Evolutionary conservation across 345 rosid genomes (phyloP).

Genomic region (Linum tenue): DNA sequence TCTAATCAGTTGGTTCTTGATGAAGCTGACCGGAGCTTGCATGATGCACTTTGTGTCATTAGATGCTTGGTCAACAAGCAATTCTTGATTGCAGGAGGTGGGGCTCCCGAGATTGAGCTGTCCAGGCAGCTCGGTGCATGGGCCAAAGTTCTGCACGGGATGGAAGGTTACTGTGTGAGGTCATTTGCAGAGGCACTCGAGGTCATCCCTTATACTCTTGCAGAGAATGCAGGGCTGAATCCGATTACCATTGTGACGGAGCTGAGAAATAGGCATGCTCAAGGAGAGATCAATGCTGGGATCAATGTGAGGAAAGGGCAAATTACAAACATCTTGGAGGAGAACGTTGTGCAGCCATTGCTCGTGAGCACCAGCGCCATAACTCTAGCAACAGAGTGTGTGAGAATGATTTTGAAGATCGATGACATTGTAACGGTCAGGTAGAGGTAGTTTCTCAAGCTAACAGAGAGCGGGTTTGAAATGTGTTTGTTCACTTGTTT

Average conservation of each 20-base stretch:
- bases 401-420: conserved; percentile 95
- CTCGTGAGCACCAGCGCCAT: conserved; percentile 95
- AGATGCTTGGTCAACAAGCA: conserved; percentile 86
- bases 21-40: conserved; percentile 97
- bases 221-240: conserved; percentile 96
- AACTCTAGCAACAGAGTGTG: conserved; percentile 84
- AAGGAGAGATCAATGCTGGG: conserved; percentile 88
- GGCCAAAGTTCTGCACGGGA: conserved; percentile 94
- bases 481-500: too few relatives aligned
- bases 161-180: conserved; percentile 91
- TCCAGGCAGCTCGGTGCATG: conserved; percentile 97
- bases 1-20: conserved; percentile 84
- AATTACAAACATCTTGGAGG: conserved; percentile 96
- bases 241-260: conserved; percentile 94
- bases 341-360: conserved; percentile 95
- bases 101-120: conserved; percentile 96
- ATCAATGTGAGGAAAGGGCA: conserved; percentile 98
- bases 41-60: conserved; percentile 89
- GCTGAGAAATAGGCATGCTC: conserved; percentile 96
- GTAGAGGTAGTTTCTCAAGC: conserved; percentile 17
- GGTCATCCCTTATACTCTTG: conserved; percentile 86
- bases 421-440: conserved; percentile 94
- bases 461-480: too few relatives aligned
- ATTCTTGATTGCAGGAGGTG: conserved; percentile 97
- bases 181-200: conserved; percentile 92